Evolutionary conservation across 2,329 filamentous ascomycete species (phyloP), one percentile per base, ranked within the genome.

Genomic region (Helminthosporium solani): DNA sequence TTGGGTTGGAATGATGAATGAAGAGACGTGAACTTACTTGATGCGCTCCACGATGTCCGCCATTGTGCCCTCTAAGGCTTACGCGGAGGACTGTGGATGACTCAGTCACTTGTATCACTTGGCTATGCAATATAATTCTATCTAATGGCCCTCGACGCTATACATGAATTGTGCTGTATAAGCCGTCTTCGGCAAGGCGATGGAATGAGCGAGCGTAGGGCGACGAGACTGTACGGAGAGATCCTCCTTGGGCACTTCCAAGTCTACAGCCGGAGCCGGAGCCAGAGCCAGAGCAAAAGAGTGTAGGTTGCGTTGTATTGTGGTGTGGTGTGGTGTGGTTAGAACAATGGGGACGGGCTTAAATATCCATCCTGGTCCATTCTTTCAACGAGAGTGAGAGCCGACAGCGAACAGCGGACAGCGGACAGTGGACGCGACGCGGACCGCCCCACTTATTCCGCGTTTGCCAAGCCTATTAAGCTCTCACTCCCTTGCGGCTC

Each of bases 11-110:
- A 33, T 31, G 21, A 7, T 38, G 25, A 34, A 18, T 33, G 36
- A 20, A 15, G 27, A 36, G 27, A 2, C 7, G 30, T 16, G 15
- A 16, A 59, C 66, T 61, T 58, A 68, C 66, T 63, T 61, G 35
- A 69, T 64, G 52, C 56, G 60, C 46, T 66, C 63, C 18, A 68
- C 47, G 23, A 68, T 58, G 30, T 68, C 62, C 40, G 64, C 63
- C 66, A 68, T 67, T 33, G 30, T 59, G 42, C 51, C 40, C 49
- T 40, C 11, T 34, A 21, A 31, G 31, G 33, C 30, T n/a, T n/a
- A n/a, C n/a, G n/a, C n/a, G n/a, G n/a, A n/a, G n/a, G n/a, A n/a
- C n/a, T n/a, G n/a, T n/a, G n/a, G 12, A 19, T 37, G 28, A 20
- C 18, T 31, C 15, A 36, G 14, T 33, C 16, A 27, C 25, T 19